Conservation (phyloP, 192 early-diverging fungal genomes). For the Coemansia sp. region DNA sequence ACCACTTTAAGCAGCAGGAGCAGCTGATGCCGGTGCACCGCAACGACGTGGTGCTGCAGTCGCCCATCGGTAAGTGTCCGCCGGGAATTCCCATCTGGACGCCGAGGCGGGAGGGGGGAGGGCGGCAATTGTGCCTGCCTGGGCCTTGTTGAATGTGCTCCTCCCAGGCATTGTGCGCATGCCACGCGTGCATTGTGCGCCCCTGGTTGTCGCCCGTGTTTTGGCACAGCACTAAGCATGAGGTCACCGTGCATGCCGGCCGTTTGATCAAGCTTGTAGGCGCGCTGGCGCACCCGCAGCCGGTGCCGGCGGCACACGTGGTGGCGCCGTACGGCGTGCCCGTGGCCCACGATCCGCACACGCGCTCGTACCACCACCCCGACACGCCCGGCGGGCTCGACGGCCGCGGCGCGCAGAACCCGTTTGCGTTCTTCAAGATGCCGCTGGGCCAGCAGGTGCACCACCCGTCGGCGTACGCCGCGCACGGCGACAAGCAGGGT, state of each 20-base stretch:
- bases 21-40: constrained; percentile 25
- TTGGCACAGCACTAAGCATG: background rate
- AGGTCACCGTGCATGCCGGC: constrained; percentile 1
- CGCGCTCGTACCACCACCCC: constrained; percentile 48
- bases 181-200: background rate
- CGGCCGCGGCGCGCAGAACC: constrained; percentile 20
- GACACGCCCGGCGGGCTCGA: constrained; percentile 50
- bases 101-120: too few species aligned
- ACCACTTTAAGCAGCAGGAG: constrained; percentile 48
- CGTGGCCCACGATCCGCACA: constrained; percentile 6
- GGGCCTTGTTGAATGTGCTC: too few species aligned
- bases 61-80: constrained; percentile 38
- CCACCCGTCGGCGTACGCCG: constrained; percentile 44
- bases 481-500: constrained; percentile 4
- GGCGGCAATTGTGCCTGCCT: too few species aligned
- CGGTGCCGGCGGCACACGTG: background rate
- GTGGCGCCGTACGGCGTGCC: constrained; percentile 15
- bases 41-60: constrained; percentile 36
- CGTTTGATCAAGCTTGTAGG: constrained; percentile 3
- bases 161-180: too few species aligned
- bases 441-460: constrained; percentile 38
- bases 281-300: constrained; percentile 7
- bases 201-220: background rate
- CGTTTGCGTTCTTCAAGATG: constrained; percentile 52
- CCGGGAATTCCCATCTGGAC: background rate